Percentiles rank a stretch among this genome's conserved stretches.
Evolutionary conservation across 345 rosid species (phyloP).

Genomic region (Dipteronia sinensis): DNA sequence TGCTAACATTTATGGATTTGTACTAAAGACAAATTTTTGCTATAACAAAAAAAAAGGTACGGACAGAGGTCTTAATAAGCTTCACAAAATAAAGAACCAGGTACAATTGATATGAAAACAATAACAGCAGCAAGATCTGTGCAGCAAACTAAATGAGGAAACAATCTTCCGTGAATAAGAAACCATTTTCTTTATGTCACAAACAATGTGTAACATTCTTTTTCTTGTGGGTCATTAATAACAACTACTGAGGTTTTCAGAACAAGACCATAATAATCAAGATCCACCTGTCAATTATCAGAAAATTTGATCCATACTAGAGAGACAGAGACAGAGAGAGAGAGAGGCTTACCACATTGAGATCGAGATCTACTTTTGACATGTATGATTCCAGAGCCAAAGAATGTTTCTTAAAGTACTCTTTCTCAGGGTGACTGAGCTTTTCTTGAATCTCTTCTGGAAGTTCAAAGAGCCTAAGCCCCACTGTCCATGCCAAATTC

Average conservation of each 20-base stretch:
- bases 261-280: neutral
- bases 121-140: neutral
- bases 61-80: neutral
- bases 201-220: neutral
- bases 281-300: neutral
- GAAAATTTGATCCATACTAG: neutral
- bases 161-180: neutral
- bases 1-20: neutral
- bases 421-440: slow-evolving; percentile 67
- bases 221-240: neutral
- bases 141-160: neutral
- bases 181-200: neutral
- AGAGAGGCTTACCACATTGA: slow-evolving; percentile 70
- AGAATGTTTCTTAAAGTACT: slow-evolving; percentile 68
- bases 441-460: slow-evolving; percentile 76
- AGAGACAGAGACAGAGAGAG: neutral
- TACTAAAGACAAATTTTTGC: neutral
- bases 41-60: neutral
- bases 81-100: neutral
- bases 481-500: slow-evolving; percentile 74
- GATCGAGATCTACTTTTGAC: slow-evolving; percentile 66
- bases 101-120: neutral
- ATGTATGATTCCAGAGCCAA: slow-evolving; percentile 67
- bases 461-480: slow-evolving; percentile 67
- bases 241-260: neutral